Conservation (phyloP, 257 asterid genomes). For the Plantago elongata region DNA sequence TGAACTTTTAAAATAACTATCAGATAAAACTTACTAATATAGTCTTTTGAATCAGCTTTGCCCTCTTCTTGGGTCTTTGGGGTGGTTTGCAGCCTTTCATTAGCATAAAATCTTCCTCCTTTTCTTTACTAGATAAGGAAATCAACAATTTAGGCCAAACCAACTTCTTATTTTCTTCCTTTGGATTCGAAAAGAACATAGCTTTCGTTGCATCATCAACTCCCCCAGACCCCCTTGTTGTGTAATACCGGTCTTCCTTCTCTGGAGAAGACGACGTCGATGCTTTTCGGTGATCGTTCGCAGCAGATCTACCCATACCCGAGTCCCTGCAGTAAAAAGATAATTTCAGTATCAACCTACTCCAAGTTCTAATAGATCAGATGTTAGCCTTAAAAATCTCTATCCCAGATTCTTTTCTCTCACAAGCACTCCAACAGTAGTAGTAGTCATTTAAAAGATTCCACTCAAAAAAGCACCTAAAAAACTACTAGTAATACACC, state of each 20-base stretch:
- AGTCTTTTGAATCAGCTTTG: conserved; percentile 62
- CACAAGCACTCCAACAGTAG: not conserved
- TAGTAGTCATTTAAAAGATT: not conserved
- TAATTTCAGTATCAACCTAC: not conserved
- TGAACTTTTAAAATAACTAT: not conserved
- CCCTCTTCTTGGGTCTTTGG: conserved; percentile 82
- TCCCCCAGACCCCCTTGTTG: conserved; percentile 72
- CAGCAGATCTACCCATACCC: conserved; percentile 49
- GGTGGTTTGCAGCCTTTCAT: conserved; percentile 89
- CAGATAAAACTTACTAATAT: conserved; percentile 46
- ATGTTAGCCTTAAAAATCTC: not conserved
- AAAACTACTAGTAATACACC: not conserved
- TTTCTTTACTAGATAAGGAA: conserved; percentile 66
- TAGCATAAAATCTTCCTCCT: conserved; percentile 73
- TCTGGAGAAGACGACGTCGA: conserved; percentile 57
- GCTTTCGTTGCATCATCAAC: conserved; percentile 55
- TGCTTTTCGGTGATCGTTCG: conserved; percentile 47
- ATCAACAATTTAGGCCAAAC: conserved; percentile 72
- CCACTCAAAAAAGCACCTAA: not conserved
- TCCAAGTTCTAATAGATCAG: not conserved
- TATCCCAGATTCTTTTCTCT: conserved; percentile 13
- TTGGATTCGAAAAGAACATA: conserved; percentile 35
- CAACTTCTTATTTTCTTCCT: conserved; percentile 42
- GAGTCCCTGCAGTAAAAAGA: conserved; percentile 45
- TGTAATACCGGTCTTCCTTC: conserved; percentile 80